phyloP scores from a whole-genome alignment of 805 yeast genomes.

The Pichia nakasei region DNA sequence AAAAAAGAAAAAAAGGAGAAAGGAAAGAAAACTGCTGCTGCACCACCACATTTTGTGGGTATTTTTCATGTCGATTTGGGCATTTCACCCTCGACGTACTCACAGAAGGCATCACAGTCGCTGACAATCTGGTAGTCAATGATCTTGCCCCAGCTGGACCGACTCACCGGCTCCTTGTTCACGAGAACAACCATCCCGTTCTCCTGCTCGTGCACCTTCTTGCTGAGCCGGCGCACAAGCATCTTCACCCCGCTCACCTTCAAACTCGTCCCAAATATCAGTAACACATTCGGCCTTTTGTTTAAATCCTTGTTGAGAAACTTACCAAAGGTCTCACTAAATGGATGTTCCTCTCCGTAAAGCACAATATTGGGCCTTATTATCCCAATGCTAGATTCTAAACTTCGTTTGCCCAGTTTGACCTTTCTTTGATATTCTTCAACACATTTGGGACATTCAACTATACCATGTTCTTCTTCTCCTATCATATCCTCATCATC shows the following conservation, averaged over 20 bases:
- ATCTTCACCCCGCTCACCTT: slow-evolving; percentile 84
- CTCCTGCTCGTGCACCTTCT: slow-evolving; percentile 53
- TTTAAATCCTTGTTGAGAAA: slow-evolving; percentile 60
- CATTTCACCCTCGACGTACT: slow-evolving; percentile 38
- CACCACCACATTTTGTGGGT: too few relatives aligned
- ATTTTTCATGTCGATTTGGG: slow-evolving; percentile 42
- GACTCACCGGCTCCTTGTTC: slow-evolving; percentile 57
- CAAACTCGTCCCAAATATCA: slow-evolving; percentile 90
- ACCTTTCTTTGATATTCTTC: slow-evolving; percentile 47
- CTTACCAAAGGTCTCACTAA: slow-evolving; percentile 66
- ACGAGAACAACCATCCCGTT: slow-evolving; percentile 74
- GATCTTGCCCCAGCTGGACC: slow-evolving; percentile 55
- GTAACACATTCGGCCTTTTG: slow-evolving; percentile 62
- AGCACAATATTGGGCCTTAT: slow-evolving; percentile 84
- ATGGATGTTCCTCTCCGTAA: slow-evolving; percentile 92
- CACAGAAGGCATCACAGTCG: slow-evolving; percentile 81
- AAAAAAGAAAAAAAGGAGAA: neutral
- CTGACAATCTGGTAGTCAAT: slow-evolving; percentile 73
- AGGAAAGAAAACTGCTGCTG: too few relatives aligned
- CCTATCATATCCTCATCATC: neutral
- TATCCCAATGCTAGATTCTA: slow-evolving; percentile 64
- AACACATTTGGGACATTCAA: slow-evolving; percentile 68
- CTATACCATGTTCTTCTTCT: slow-evolving; percentile 39
- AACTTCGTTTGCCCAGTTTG: slow-evolving; percentile 62
- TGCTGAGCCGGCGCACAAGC: slow-evolving; percentile 61